These are phyloP conservation scores for Acacia confusa DNA, from an alignment of 306 rosid species.

Conservation along the genomic window DNA sequence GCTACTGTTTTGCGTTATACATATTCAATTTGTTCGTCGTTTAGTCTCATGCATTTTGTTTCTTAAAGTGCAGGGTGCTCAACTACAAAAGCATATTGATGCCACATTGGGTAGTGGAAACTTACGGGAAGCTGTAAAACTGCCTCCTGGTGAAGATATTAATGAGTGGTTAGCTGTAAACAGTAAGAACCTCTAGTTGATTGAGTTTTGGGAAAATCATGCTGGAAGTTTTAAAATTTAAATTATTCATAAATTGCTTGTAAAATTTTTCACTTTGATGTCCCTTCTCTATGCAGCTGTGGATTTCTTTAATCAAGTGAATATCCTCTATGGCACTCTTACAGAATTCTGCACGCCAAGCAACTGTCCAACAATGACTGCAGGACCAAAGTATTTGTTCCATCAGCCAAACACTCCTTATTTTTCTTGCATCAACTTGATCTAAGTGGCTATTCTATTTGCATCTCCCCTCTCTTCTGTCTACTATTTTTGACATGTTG, in stretches of 20 bases:
- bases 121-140: conserved; percentile 79
- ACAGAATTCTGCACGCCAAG: conserved; percentile 81
- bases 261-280: background rate
- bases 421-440: conserved; percentile 19
- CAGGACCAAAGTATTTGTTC: conserved; percentile 77
- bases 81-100: conserved; percentile 82
- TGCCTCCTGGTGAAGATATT: conserved; percentile 95
- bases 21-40: background rate
- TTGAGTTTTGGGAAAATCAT: conserved; percentile 7
- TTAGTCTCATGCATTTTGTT: conserved; percentile 13
- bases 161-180: conserved; percentile 91
- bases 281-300: conserved; percentile 54
- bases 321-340: conserved; percentile 75
- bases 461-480: background rate
- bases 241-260: conserved; percentile 5
- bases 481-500: conserved; percentile 11
- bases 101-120: conserved; percentile 91
- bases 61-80: conserved; percentile 70
- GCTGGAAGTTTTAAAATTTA: background rate
- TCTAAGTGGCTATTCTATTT: conserved; percentile 11
- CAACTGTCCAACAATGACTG: conserved; percentile 82
- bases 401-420: conserved; percentile 25
- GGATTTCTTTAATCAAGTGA: conserved; percentile 92
- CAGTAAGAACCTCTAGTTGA: conserved; percentile 46
- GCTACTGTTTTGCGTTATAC: background rate